Conservation (phyloP, 192 early-diverging fungal genomes). For the Gamsiella multidivaricata region DNA sequence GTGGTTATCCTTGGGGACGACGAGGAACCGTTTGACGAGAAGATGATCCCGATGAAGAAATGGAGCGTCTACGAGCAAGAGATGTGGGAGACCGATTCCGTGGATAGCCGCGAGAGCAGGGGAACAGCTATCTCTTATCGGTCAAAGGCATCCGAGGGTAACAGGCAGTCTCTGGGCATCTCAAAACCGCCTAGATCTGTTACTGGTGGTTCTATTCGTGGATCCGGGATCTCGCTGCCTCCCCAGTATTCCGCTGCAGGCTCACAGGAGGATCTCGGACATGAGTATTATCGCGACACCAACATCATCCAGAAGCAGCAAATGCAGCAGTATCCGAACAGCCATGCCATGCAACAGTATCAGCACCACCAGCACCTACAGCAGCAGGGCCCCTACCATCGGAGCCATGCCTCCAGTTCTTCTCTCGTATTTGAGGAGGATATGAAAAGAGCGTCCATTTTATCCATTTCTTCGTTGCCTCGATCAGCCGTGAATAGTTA, state of each 20-base stretch:
- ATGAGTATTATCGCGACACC: slow-evolving; percentile 43
- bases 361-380: slow-evolving; percentile 25
- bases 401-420: slow-evolving; percentile 23
- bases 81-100: slow-evolving; percentile 72
- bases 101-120: slow-evolving; percentile 62
- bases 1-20: slow-evolving; percentile 72
- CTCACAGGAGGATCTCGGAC: slow-evolving; percentile 34
- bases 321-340: slow-evolving; percentile 25
- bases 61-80: slow-evolving; percentile 92
- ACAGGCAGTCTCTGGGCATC: background rate
- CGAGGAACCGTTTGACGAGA: slow-evolving; percentile 88
- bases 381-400: slow-evolving; percentile 5
- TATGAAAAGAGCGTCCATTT: slow-evolving; percentile 27
- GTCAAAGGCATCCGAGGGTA: slow-evolving; percentile 44
- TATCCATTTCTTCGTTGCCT: slow-evolving; percentile 35
- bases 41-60: slow-evolving; percentile 84
- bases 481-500: slow-evolving; percentile 8
- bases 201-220: slow-evolving; percentile 3
- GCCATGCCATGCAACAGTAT: slow-evolving; percentile 16
- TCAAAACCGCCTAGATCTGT: slow-evolving; percentile 15
- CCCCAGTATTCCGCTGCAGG: slow-evolving; percentile 3
- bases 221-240: background rate
- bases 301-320: slow-evolving; percentile 44
- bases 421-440: slow-evolving; percentile 35
- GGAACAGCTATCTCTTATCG: slow-evolving; percentile 53